phyloP scores from a whole-genome alignment of 371 early-diverging fungal genomes.

The Nematocida ironsii region DNA sequence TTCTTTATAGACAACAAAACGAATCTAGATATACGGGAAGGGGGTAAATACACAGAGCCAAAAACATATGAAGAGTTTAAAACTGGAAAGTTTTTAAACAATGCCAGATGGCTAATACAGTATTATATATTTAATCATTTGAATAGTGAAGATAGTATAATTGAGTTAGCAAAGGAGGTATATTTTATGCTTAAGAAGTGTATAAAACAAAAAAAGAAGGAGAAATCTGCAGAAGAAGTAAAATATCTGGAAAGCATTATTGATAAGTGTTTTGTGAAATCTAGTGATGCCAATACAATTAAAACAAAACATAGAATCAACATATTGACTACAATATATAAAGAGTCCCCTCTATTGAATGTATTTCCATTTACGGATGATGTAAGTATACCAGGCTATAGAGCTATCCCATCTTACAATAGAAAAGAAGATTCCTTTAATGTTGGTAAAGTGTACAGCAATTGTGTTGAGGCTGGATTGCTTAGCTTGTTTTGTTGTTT shows the following conservation, averaged over 20 bases:
- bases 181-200: not conserved
- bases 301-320: not conserved
- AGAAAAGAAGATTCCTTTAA: slow-evolving; percentile 1
- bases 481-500: not conserved
- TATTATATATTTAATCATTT: not conserved
- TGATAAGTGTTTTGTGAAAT: not conserved
- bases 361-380: not conserved
- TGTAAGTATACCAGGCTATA: not conserved
- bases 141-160: not conserved
- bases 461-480: not conserved
- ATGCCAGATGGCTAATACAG: not conserved
- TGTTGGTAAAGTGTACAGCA: not conserved
- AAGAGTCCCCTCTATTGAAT: not conserved
- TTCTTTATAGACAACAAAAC: not conserved
- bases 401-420: not conserved
- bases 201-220: not conserved
- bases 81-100: slow-evolving; percentile 6
- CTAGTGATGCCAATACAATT: not conserved
- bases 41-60: not conserved
- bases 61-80: not conserved
- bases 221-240: not conserved
- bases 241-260: not conserved
- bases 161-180: not conserved
- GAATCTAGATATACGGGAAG: not conserved
- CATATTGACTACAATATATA: not conserved